Conservation (phyloP, 2,329 filamentous ascomycete species). For the Chaetothyriales sp. region DNA sequence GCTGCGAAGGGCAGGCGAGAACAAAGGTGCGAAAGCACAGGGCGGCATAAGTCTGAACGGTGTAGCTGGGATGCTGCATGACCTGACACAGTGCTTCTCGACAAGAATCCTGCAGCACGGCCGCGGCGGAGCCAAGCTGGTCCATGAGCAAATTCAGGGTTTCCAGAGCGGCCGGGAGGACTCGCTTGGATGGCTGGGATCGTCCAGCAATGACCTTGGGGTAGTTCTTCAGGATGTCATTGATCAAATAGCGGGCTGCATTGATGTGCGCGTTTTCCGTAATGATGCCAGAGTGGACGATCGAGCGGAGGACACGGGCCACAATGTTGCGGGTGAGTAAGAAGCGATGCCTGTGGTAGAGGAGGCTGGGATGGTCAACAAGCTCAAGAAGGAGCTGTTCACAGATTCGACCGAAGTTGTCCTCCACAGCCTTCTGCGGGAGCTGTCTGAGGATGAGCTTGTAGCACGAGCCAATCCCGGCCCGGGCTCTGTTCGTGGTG, state of each 20-base stretch:
- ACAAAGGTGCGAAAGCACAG: conserved; percentile 78
- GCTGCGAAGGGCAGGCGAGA: conserved; percentile 78
- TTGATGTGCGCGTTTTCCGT: conserved; percentile 80
- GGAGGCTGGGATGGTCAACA: conserved; percentile 60
- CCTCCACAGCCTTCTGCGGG: conserved; percentile 70
- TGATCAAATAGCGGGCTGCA: conserved; percentile 68
- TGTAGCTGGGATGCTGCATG: conserved; percentile 87
- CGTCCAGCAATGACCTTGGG: conserved; percentile 78
- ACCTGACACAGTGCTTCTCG: conserved; percentile 81
- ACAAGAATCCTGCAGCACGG: conserved; percentile 64
- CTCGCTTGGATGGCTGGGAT: conserved; percentile 77
- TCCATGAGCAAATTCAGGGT: conserved; percentile 66
- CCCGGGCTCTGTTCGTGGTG: conserved; percentile 66
- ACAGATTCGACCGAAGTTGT: conserved; percentile 67
- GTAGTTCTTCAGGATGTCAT: conserved; percentile 85
- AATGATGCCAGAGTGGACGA: conserved; percentile 66
- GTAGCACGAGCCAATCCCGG: conserved; percentile 78
- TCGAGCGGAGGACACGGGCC: conserved; percentile 67
- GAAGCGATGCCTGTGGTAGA: conserved; percentile 74
- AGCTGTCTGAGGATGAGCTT: conserved; percentile 64
- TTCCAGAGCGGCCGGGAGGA: conserved; percentile 63
- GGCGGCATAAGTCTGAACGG: conserved; percentile 81
- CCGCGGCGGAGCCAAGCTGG: conserved; percentile 69
- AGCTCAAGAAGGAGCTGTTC: conserved; percentile 70
- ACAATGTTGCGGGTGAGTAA: conserved; percentile 75